Evolutionary conservation across 2,329 filamentous ascomycete genomes (phyloP).

Genomic region (Xylogone sp.): DNA sequence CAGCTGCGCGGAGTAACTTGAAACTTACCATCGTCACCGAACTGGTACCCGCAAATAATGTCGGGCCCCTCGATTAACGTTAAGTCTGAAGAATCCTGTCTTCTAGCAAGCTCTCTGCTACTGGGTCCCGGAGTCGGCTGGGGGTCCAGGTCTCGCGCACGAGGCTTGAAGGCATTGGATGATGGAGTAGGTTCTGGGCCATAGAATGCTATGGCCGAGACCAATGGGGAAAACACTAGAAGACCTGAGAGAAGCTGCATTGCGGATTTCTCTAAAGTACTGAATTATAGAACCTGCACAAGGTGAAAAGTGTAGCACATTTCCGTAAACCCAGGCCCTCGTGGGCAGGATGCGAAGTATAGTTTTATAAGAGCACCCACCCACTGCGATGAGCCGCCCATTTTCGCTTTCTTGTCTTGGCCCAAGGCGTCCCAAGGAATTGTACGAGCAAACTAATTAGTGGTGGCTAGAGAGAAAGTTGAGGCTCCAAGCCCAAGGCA

Average conservation of each 20-base stretch:
- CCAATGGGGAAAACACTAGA: not conserved
- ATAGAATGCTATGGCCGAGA: not conserved
- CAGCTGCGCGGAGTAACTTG: not conserved
- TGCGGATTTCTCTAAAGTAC: not conserved
- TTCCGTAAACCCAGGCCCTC: no score
- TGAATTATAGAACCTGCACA: not conserved
- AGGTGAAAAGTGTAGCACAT: no score
- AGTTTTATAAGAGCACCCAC: no score
- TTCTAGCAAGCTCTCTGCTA: not conserved
- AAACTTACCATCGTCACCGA: not conserved
- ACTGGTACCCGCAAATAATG: not conserved
- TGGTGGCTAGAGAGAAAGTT: no score
- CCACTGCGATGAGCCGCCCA: no score
- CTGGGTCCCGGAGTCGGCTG: not conserved
- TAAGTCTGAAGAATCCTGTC: not conserved
- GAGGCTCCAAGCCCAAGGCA: no score
- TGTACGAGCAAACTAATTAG: no score
- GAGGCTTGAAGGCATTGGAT: not conserved
- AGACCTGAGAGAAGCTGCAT: not conserved
- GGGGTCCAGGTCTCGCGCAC: not conserved
- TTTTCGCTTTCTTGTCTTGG: no score
- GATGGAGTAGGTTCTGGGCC: not conserved
- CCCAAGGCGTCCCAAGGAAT: no score
- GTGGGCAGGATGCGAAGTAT: no score
- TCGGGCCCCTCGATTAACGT: not conserved